Conservation (phyloP, 2,329 filamentous ascomycete genomes). For the Cladosporium sp. region DNA sequence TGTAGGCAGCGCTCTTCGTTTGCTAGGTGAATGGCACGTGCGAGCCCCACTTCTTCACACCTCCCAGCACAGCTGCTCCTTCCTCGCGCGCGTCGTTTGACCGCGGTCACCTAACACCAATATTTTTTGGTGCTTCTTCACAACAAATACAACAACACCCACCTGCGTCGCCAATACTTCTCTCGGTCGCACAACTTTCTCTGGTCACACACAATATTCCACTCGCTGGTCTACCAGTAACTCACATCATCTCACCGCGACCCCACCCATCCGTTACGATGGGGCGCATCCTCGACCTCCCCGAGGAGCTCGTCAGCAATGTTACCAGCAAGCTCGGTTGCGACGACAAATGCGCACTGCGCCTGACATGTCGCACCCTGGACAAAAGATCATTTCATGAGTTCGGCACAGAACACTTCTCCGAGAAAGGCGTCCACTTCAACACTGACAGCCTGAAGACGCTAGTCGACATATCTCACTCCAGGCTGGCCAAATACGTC, state of each 20-base stretch:
- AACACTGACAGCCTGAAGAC: slow-evolving; percentile 23
- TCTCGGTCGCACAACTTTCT: too few relatives aligned
- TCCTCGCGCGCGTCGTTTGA: too few relatives aligned
- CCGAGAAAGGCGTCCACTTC: slow-evolving; percentile 23
- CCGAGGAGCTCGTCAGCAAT: slow-evolving; percentile 28
- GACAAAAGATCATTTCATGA: slow-evolving; percentile 25
- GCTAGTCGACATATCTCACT: slow-evolving; percentile 23
- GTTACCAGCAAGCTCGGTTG: slow-evolving; percentile 23
- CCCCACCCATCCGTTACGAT: too few relatives aligned
- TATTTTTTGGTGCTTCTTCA: too few relatives aligned
- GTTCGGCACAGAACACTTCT: slow-evolving; percentile 27
- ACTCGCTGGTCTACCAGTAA: neutral
- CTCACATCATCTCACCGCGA: neutral
- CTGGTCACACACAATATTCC: too few relatives aligned
- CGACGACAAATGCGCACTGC: slow-evolving; percentile 26
- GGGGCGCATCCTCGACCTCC: slow-evolving; percentile 19
- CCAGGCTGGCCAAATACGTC: slow-evolving; percentile 22
- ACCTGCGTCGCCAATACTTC: too few relatives aligned
- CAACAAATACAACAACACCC: too few relatives aligned
- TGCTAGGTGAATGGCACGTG: too few relatives aligned
- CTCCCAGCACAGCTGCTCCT: too few relatives aligned
- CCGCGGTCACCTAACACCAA: too few relatives aligned
- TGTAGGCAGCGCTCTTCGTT: too few relatives aligned
- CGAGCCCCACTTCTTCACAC: too few relatives aligned
- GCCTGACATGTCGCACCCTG: slow-evolving; percentile 24